Base-by-base conservation (phyloP, 805 yeast genomes). In the Blastobotrys terrestris region DNA sequence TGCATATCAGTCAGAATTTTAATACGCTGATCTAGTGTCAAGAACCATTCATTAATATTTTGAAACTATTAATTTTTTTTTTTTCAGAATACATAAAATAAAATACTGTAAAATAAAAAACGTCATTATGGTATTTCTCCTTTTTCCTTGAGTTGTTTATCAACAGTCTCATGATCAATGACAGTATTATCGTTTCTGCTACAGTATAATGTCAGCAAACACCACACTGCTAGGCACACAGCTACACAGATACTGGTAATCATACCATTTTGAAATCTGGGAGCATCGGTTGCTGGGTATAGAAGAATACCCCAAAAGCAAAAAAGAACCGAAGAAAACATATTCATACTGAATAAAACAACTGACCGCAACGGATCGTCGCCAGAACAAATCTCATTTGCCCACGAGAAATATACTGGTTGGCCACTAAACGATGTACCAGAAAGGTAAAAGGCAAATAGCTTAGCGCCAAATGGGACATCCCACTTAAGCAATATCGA, bases 271-370 rank as follows among this genome's bases (percentile, higher is more conserved):
- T 44, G 47, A 16, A 44, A 44, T 5, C 8, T 7, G 7, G 47
- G 47, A 5, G 47, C 47, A 44, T n/a, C 22, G 21, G 20, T 26
- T 19, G 47, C 47, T 8, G 47, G 47, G 16, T 44, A 44, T 11
- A 44, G 47, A n/a, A 44, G 31, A 15, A 44, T 44, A 15, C 47
- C 47, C 47, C 47, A 16, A 14, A 44, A 44, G 47, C 47, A 44
- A 18, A 44, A 44, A 8, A 44, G 47, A n/a, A 44, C 47, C 4
- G 47, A 44, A 8, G 47, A 44, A 18, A 44, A 44, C 47, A 44
- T 44, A 14, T 44, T 44, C 47, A 44, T 44, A 18, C 35, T 26
- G 47, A 44, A 44, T 16, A 44, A 16, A 16, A 18, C 47, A 26
- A 44, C 20, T 4, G 47, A 20, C 7, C 47, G 47, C 21, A 44